These are phyloP conservation scores for Xylariaceae sp. DNA, from an alignment of 2,329 filamentous ascomycete genomes.

Conservation along the genomic window DNA sequence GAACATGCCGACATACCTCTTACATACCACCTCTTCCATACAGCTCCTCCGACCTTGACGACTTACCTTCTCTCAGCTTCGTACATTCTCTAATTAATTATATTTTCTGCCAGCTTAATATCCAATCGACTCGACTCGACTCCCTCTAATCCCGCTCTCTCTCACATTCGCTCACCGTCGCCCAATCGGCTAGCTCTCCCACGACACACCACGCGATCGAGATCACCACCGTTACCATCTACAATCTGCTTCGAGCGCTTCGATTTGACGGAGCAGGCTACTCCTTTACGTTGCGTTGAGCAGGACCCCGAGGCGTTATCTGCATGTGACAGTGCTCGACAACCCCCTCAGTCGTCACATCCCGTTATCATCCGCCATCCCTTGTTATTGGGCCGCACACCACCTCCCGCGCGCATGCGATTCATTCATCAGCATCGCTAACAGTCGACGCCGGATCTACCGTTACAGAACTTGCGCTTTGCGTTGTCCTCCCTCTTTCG, in stretches of 20 bases:
- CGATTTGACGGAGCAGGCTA: conserved; percentile 18
- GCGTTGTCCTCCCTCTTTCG: conserved; percentile 17
- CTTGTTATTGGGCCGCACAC: conserved; percentile 26
- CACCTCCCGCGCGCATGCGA: conserved; percentile 17
- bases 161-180: not conserved
- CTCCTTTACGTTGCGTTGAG: conserved; percentile 5
- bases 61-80: not conserved
- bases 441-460: conserved; percentile 20
- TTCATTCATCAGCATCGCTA: conserved; percentile 17
- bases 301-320: conserved; percentile 4
- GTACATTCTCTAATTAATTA: too few species aligned
- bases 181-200: not conserved
- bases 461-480: conserved; percentile 15
- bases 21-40: not conserved
- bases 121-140: not conserved
- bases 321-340: conserved; percentile 25
- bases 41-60: not conserved
- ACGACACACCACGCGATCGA: conserved; percentile 1
- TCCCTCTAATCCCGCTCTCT: not conserved
- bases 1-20: not conserved
- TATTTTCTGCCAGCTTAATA: not conserved
- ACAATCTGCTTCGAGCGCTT: conserved; percentile 4
- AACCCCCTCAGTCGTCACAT: conserved; percentile 22
- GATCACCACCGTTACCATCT: not conserved
- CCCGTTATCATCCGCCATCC: conserved; percentile 16